Base-by-base conservation (phyloP, 2,329 filamentous ascomycete species). In the Neofusicoccum ribis region DNA sequence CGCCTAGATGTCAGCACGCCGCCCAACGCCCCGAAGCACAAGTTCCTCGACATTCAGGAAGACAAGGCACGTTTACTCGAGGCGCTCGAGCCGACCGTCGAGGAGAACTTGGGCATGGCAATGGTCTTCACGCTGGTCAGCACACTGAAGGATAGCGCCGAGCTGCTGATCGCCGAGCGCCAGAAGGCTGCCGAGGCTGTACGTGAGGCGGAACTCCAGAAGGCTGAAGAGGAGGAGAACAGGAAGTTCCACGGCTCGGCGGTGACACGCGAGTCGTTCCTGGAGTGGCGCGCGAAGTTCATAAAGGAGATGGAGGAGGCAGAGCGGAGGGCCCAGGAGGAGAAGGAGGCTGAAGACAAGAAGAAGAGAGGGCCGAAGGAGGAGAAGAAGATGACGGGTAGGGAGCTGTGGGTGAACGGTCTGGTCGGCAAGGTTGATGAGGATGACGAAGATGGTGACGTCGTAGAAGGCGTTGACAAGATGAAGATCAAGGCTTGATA, bases 91-190 rank as follows among this genome's bases (percentile, higher is more conserved):
- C 88, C 90, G 15, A 91, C 89, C 0, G 90, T 97, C 41, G 89
- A 95, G 76, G 95, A 99, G 78, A 98, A 93, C 71, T 80, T 98
- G 66, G 95, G 95, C 68, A 98, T 98, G 90, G 91, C 93, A 64
- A 99, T 99, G 95, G 82, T 99, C 1, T 99, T 98, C 79, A 92
- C 94, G 0, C 82, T 99, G 27, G 90, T 96, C 63, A 92, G 91
- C 14, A 88, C 90, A 0, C 81, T 99, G 67, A 98, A 97, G 76
- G 95, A 99, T 66, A 85, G 86, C 60, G 94, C 93, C n/a, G 95
- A 99, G 81, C 85, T 89, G 70, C 85, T 99, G 66, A 88, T 98
- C 70, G 79, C 84, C 15, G 88, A 92, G 68, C 88, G 95, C 51
- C 87, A 88, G 72, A 86, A 87, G 65, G 90, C 83, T 8, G 85